Evolutionary conservation across 768 basidiomycete species (phyloP), one percentile per base, ranked within the genome.

Genomic region (Phallus indusiatus): DNA sequence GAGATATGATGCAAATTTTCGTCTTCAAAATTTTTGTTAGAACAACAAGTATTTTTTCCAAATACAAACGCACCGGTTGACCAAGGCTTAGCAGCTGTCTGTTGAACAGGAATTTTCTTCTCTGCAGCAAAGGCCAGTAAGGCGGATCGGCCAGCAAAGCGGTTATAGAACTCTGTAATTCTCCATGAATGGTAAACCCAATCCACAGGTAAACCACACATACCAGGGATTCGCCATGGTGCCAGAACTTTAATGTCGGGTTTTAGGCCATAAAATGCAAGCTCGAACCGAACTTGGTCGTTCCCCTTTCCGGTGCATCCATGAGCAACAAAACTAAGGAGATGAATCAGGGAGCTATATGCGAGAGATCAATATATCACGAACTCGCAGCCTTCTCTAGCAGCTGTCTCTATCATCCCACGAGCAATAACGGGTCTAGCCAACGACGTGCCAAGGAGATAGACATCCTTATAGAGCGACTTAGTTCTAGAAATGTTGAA

Each of bases 1-100:
- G 96, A 98, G 74, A 98, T 99, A 78, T 99, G 96, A 86, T 95
- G 97, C 52, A 99, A 80, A 76, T 98, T 99, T 76, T 98, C 96
- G 71, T 99, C 95, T 73, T 57, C 1, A 2, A 24, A 3, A 9
- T 42, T 14, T 37, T 1, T 14, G 12, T 21, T 20, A 53, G 42
- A 42, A 42, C n/a, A 4, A 42, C n/a, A 7, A 7, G 28, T 28
- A 28, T n/a, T n/a, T n/a, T 11, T 5, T 42, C 4, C n/a, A 42
- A 42, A n/a, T 12, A 2, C 8, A 10, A 14, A 67, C 69, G 58
- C 37, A 74, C 74, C 74, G 6, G 96, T 99, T 2, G 95, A 97
- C 96, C 96, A 99, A 37, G 96, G 95, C 76, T 98, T 97, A 57
- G 94, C 81, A 11, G 89, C 81, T 50, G 96, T 99, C 75, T 99